Percentiles rank a stretch among this genome's conserved stretches.
Evolutionary conservation across 129 eudicot species (phyloP).

Genomic region (Cynara cardunculus): DNA sequence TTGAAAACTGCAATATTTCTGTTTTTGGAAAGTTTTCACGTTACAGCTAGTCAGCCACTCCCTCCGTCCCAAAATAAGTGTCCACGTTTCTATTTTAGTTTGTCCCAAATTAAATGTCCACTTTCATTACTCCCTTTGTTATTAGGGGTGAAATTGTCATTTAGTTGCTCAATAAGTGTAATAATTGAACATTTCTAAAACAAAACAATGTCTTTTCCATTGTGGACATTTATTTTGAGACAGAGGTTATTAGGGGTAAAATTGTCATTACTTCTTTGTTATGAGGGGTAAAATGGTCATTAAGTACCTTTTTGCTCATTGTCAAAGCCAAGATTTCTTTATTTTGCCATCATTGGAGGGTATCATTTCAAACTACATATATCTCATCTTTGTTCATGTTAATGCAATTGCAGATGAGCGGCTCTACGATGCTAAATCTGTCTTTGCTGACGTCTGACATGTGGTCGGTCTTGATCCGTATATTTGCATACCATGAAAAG

Average conservation of each 20-base stretch:
- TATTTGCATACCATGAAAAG: conserved; percentile 88
- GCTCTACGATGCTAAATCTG: conserved; percentile 83
- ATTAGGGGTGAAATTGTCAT: not conserved
- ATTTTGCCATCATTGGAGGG: not conserved
- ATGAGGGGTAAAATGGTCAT: not conserved
- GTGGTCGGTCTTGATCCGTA: conserved; percentile 96
- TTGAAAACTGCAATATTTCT: not conserved
- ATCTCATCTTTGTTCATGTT: conserved; percentile 3
- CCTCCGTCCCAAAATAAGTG: not conserved
- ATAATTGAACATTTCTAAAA: not conserved
- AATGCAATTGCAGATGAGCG: conserved; percentile 62
- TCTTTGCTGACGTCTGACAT: conserved; percentile 90
- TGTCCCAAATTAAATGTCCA: not conserved
- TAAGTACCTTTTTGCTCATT: not conserved
- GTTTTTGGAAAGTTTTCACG: not conserved
- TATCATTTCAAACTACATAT: not conserved
- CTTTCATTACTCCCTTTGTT: not conserved
- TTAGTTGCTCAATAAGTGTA: not conserved
- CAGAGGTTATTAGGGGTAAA: not conserved
- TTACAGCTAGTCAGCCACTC: not conserved
- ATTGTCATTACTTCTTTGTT: not conserved
- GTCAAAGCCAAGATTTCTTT: not conserved
- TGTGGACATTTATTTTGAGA: not conserved
- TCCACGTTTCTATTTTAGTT: not conserved
- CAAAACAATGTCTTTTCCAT: not conserved